Evolutionary conservation across 805 yeast species (phyloP).

Genomic region (Candida railenensis): DNA sequence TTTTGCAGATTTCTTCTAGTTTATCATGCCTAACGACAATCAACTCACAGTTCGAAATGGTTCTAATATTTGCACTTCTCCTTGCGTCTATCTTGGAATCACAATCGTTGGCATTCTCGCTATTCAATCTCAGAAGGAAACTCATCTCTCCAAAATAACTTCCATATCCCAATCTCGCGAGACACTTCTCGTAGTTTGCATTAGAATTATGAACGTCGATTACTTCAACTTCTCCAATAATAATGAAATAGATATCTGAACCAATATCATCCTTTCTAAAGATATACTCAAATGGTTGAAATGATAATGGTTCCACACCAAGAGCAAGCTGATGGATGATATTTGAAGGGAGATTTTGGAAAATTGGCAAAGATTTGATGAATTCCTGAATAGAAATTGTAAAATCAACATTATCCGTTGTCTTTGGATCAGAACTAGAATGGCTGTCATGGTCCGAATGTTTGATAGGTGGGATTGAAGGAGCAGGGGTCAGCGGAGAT

Average conservation of each 20-base stretch:
- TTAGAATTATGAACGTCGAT: conserved; percentile 27
- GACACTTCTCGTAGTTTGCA: conserved; percentile 32
- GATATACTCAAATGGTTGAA: conserved; percentile 57
- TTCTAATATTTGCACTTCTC: conserved; percentile 64
- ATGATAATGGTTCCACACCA: conserved; percentile 55
- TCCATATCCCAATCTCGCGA: conserved; percentile 62
- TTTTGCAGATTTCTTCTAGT: conserved; percentile 50
- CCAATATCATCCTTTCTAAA: conserved; percentile 60
- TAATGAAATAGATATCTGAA: conserved; percentile 64
- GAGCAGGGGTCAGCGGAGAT: conserved; percentile 14
- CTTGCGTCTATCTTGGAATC: conserved; percentile 15
- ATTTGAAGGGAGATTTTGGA: conserved; percentile 54
- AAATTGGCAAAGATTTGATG: conserved; percentile 56
- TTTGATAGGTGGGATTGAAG: conserved; percentile 18
- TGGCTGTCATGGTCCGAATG: conserved; percentile 6
- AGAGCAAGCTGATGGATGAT: conserved; percentile 65
- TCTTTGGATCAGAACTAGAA: conserved; percentile 9
- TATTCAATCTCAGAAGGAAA: conserved; percentile 49
- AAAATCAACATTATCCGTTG: conserved; percentile 43
- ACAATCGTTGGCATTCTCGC: conserved; percentile 7
- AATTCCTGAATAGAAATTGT: conserved; percentile 58
- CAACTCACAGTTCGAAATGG: conserved; percentile 59
- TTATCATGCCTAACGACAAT: conserved; percentile 58
- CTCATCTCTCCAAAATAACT: conserved; percentile 79
- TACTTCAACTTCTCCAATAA: conserved; percentile 71